A percentile compares a stretch with the other conserved stretches of the same genome.
These are phyloP conservation scores for Omphalea diandra DNA, from an alignment of 441 rosid species.

Conservation along the genomic window DNA sequence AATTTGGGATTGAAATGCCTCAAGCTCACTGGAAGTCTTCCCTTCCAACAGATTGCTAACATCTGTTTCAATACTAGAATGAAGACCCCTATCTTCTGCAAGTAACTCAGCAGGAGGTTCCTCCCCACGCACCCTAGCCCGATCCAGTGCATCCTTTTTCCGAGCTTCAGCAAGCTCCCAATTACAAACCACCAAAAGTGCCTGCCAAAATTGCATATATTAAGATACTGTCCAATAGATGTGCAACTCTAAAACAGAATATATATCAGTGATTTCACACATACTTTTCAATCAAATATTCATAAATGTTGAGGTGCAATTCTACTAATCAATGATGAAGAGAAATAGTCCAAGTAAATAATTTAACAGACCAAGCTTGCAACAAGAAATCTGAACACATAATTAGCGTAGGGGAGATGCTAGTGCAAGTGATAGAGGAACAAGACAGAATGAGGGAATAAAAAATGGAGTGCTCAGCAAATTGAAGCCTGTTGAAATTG, in stretches of 20 bases:
- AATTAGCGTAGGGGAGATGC: neutral
- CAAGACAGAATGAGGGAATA: too few relatives aligned
- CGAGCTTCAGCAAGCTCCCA: conserved; percentile 97
- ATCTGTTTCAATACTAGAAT: conserved; percentile 80
- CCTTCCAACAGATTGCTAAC: conserved; percentile 74
- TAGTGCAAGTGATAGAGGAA: neutral
- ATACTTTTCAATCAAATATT: neutral
- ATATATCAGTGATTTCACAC: neutral
- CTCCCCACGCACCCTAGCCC: conserved; percentile 93
- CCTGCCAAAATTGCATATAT: conserved; percentile 44
- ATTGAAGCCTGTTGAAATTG: too few relatives aligned
- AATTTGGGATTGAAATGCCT: conserved; percentile 57
- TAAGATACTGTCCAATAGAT: conserved; percentile 6
- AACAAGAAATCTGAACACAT: neutral
- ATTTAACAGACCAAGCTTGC: neutral
- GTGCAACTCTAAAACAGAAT: neutral
- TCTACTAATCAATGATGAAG: neutral
- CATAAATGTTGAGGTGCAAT: neutral
- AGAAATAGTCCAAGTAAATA: neutral
- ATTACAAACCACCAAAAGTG: conserved; percentile 81
- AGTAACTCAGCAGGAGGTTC: conserved; percentile 90
- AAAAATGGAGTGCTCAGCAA: neutral
- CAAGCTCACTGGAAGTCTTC: conserved; percentile 71
- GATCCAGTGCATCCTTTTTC: conserved; percentile 83
- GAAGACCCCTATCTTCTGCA: conserved; percentile 92